Evolutionary conservation across 208 protist species (phyloP), one percentile per base, ranked within the genome.

Genomic region (Leishmania arabica): DNA sequence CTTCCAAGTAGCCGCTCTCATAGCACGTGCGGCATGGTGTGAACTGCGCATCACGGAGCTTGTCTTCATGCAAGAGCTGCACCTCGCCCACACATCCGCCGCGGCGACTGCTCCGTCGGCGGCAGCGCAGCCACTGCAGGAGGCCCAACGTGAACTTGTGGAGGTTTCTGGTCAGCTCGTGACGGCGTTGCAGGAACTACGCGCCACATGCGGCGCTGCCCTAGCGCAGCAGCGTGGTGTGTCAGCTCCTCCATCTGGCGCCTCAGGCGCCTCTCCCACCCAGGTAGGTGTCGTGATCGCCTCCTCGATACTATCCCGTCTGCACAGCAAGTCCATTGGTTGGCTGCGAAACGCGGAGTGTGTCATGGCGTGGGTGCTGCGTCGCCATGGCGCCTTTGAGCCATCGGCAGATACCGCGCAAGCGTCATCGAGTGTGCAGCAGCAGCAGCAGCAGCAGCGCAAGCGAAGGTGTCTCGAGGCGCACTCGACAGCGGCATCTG

Each of bases 321-420:
- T 86, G 40, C 79, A 83, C 34, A 21, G 21, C 62, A 69, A 77
- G n/a, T 45, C 79, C 2, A 37, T 71, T 9, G 74, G 24, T 19
- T 86, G 83, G 83, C 83, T 83, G 64, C 78, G 56, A 51, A 88
- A 85, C 65, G 74, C 81, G 19, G 84, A 88, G 74, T 84, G 84
- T 51, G 74, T 88, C 53, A 45, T 88, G 81, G 49, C 75, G 42
- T 88, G 80, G 84, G 62, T 85, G 66, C 70, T 88, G 78, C 81
- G 68, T 4, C 84, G 78, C 3, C 77, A 88, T 11, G 64, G 60
- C 34, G 62, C 71, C 51, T 79, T 84, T 53, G 76, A 87, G 1
- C 24, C 54, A 9, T 47, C 71, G 1, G 34, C 37, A 15, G 49
- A 66, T 27, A 37, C 45, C 24, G 4, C 42, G 21, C 60, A 58